Conservation (phyloP, 2,329 filamentous ascomycete genomes). For the Fusarium miscanthi region DNA sequence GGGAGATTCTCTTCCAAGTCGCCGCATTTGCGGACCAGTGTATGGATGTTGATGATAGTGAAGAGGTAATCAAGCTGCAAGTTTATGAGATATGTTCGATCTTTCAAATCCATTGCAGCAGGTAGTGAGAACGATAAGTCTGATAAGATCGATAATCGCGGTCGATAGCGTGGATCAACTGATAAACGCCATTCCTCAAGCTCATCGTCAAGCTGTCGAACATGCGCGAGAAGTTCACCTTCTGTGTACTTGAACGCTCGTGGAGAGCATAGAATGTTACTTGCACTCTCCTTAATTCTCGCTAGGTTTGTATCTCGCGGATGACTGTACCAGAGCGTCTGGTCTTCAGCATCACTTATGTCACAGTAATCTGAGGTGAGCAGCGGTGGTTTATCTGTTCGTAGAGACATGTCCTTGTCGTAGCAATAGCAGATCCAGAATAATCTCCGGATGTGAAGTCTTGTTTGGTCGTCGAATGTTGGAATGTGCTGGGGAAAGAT, state of each 20-base stretch:
- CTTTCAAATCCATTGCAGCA: constrained; percentile 4
- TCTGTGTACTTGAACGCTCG: constrained; percentile 36
- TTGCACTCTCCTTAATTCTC: constrained; percentile 31
- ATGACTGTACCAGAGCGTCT: background rate
- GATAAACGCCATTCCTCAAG: constrained; percentile 49
- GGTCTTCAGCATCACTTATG: constrained; percentile 19
- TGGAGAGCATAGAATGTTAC: constrained; percentile 15
- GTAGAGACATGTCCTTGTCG: constrained; percentile 14
- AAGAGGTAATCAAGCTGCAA: constrained; percentile 36
- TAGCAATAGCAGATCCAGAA: constrained; percentile 32
- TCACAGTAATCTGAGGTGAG: constrained; percentile 26
- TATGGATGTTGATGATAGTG: constrained; percentile 36
- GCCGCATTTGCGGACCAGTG: constrained; percentile 30
- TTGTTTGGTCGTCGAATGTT: constrained; percentile 9
- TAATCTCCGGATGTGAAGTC: background rate
- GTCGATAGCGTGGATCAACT: constrained; percentile 29
- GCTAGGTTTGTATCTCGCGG: constrained; percentile 28
- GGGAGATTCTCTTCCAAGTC: constrained; percentile 31
- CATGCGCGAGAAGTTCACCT: constrained; percentile 38
- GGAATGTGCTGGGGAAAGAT: constrained; percentile 27
- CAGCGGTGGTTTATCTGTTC: constrained; percentile 9
- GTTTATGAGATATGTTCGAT: constrained; percentile 25
- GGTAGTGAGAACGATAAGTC: constrained; percentile 9
- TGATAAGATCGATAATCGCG: constrained; percentile 23
- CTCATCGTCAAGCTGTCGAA: constrained; percentile 48